Conservation (phyloP, 371 early-diverging fungal genomes). For the Zopfochytrium polystomum region DNA sequence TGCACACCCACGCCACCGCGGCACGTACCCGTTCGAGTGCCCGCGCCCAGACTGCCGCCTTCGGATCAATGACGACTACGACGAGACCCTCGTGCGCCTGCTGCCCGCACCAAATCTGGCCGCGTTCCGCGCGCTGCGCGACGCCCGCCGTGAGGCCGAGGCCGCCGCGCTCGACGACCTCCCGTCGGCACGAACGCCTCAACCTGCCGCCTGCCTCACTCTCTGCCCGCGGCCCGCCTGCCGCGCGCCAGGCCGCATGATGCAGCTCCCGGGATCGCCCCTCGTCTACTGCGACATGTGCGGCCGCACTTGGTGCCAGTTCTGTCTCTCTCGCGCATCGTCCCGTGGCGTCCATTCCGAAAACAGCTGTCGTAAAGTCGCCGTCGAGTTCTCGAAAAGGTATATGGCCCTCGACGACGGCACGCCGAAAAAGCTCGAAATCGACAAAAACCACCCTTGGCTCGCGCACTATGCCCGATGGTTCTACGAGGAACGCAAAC, state of each 20-base stretch:
- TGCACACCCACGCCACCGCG: too few relatives aligned
- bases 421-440: background rate
- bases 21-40: too few relatives aligned
- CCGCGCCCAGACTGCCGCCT: too few relatives aligned
- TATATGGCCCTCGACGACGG: background rate
- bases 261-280: too few relatives aligned
- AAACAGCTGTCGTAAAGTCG: background rate
- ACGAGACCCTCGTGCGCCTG: too few relatives aligned
- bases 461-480: background rate
- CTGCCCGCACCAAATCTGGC: too few relatives aligned
- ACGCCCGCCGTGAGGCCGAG: too few relatives aligned
- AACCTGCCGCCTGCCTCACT: background rate
- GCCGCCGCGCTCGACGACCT: too few relatives aligned
- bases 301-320: constrained; percentile 1
- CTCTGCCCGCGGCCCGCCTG: constrained; percentile 3
- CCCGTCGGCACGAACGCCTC: background rate
- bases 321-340: constrained; percentile 1
- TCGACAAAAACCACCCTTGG: background rate
- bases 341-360: too few relatives aligned
- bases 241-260: background rate
- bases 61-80: too few relatives aligned
- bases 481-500: background rate
- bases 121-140: too few relatives aligned
- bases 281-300: constrained; percentile 5
- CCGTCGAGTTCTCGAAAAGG: background rate